These are phyloP conservation scores for Bipolaris victoriae DNA, from an alignment of 2,329 filamentous ascomycete genomes.

Conservation along the genomic window DNA sequence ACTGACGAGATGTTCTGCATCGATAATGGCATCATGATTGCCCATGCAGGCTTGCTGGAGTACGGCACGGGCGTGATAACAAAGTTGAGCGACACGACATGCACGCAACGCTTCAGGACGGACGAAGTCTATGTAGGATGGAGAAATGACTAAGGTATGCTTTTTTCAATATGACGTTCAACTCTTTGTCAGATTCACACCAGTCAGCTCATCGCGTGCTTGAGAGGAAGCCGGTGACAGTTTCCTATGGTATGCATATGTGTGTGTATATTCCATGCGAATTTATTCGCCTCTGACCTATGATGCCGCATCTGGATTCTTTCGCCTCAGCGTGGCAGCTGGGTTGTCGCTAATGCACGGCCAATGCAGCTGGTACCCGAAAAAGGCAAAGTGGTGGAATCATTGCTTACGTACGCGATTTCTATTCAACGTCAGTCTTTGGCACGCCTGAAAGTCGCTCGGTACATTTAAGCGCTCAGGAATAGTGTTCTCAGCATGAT, in stretches of 20 bases:
- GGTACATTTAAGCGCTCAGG: not conserved
- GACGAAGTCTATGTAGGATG: conserved; percentile 59
- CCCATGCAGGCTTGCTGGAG: conserved; percentile 88
- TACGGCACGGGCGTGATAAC: conserved; percentile 82
- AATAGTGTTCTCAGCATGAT: no score
- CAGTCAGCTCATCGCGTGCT: not conserved
- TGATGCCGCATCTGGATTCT: not conserved
- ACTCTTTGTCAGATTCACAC: not conserved
- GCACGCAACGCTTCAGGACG: conserved; percentile 58
- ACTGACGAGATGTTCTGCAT: conserved; percentile 98
- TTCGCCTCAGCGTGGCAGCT: not conserved
- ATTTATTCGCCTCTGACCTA: not conserved
- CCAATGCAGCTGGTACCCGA: not conserved
- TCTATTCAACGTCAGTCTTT: not conserved
- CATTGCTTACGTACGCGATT: not conserved
- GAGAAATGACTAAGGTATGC: conserved; percentile 46
- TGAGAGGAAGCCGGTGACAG: not conserved
- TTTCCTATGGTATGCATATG: not conserved
- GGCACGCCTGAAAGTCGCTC: not conserved
- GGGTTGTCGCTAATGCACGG: not conserved
- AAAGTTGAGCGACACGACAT: conserved; percentile 78
- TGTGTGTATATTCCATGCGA: not conserved
- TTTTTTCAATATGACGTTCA: conserved; percentile 19
- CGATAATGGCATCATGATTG: conserved; percentile 99
- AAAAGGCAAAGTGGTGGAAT: not conserved